Evolutionary conservation across 2,329 filamentous ascomycete species (phyloP), one percentile per base, ranked within the genome.

Genomic region (Claviceps fusiformis): DNA sequence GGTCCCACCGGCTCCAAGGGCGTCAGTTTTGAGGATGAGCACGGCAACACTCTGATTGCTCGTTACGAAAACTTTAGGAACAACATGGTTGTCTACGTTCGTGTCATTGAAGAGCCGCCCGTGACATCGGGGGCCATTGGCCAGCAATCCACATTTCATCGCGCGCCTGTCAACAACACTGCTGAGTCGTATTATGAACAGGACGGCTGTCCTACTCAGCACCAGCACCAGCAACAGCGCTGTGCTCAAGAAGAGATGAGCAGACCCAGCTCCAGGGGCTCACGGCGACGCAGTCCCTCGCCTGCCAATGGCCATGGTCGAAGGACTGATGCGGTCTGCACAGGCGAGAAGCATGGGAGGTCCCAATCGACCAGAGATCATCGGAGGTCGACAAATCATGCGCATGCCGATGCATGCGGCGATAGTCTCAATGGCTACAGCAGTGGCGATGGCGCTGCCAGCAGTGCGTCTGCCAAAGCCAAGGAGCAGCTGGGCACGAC

Each of bases 31-130:
- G 92, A 97, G 72, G 92, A 97, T 70, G 82, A 88, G 60, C 77
- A 86, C 64, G 89, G 89, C 64, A 92, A 87, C 65, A 95, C 87
- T 58, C 82, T 98, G 65, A 97, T 98, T 70, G 90, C 92, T 60
- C 83, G 89, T 58, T 96, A 95, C 70, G 92, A 97, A 72, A 98
- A 98, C 75, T 90, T 98, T 67, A 80, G 80, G 63, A 84, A 95
- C 70, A 86, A 91, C 70, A 95, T 95, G 87, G 83, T 86, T 48
- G 89, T 98, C 63, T 93, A 93, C 69, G 92, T 98, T 59, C 84
- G 92, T 65, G 86, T 93, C 58, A 87, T 90, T 67, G 80, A 84
- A 53, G 78, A 83, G 62, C 70, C 76, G 46, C 68, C 75, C 55
- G 68, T 70, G 51, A 65, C 72, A 33, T 63, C 73, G 56, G 70